Evolutionary conservation across 495 filamentous ascomycete species (phyloP), one percentile per base, ranked within the genome.

Genomic region (Copromyces sp.): DNA sequence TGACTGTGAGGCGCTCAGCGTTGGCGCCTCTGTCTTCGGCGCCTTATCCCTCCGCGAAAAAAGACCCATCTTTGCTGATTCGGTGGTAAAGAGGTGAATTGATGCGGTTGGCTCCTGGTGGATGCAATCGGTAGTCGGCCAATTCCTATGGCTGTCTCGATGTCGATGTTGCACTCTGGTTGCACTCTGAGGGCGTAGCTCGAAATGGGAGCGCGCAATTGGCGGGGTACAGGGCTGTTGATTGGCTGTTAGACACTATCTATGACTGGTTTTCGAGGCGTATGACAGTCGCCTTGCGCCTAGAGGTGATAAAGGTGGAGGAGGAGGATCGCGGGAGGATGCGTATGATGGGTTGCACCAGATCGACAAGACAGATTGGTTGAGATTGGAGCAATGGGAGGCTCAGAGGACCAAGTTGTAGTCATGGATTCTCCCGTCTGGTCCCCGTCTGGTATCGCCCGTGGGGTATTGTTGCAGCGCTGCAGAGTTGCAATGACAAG

Each of bases 1-100:
- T 69, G 80, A 82, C 70, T 80, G 78, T 44, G 77, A 79, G 40
- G 71, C 81, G 77, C 59, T 80, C 68, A 41, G 68, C 74, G 39
- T 80, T 77, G 70, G 69, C 79, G 35, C 53, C 53, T 78, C 76
- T 70, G 80, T 72, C 81, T 82, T 84, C n/a, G 84, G 80, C 35
- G 84, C 77, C 77, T 83, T 84, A 59, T 83, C 80, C 68, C 83
- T 83, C 73, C 84, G 78, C 9, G 85, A 85, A 79, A 87, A 87
- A 70, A 87, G 76, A 77, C 86, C 86, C 86, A 87, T 87, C 42
- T 71, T 70, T 69, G 69, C 69, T 71, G 71, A 47, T 41, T 37
- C 44, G 69, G 71, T 70, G 68, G 59, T 71, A 41, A 61, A 61
- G 11, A 68, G 73, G 45, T 68, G 40, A 75, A 72, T 16, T 65